Conservation (phyloP, 2,329 filamentous ascomycete species). For the Clonostachys chloroleuca region DNA sequence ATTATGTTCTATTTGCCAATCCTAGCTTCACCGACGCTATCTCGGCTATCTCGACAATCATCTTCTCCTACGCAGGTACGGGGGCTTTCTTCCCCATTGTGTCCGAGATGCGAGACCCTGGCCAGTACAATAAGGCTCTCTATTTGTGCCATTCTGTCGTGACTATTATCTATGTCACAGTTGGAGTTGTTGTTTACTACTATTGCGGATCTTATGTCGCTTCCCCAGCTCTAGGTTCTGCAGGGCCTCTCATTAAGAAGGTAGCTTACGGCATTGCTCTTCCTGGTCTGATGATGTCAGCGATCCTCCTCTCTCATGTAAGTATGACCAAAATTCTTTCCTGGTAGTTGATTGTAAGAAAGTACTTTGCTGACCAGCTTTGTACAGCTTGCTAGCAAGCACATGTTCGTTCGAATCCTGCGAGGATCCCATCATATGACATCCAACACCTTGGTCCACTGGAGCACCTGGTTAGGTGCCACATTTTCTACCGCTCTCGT, state of each 20-base stretch:
- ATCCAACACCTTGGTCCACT: conserved; percentile 18
- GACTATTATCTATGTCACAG: conserved; percentile 61
- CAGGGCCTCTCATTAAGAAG: conserved; percentile 54
- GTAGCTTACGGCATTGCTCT: conserved; percentile 66
- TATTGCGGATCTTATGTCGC: conserved; percentile 60
- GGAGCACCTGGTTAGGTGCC: conserved; percentile 21
- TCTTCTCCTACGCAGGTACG: conserved; percentile 62
- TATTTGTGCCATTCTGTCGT: conserved; percentile 57
- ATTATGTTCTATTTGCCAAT: conserved; percentile 17
- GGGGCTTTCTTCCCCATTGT: conserved; percentile 48
- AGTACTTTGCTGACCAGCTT: not conserved
- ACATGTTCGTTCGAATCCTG: conserved; percentile 17
- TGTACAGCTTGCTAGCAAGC: conserved; percentile 16
- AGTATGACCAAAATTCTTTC: too few relatives aligned
- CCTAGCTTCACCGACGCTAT: conserved; percentile 49
- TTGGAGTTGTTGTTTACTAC: conserved; percentile 64
- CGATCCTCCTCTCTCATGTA: too few relatives aligned
- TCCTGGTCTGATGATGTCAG: conserved; percentile 53
- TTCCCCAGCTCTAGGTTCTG: conserved; percentile 65
- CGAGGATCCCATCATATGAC: conserved; percentile 20
- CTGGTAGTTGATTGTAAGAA: too few relatives aligned
- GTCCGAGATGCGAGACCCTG: conserved; percentile 44
- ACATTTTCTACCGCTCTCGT: conserved; percentile 12
- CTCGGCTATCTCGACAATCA: conserved; percentile 61
- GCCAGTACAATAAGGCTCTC: conserved; percentile 49